These are phyloP conservation scores for Rutidosis leptorrhynchoides DNA, from an alignment of 129 eudicot genomes.

Conservation along the genomic window DNA sequence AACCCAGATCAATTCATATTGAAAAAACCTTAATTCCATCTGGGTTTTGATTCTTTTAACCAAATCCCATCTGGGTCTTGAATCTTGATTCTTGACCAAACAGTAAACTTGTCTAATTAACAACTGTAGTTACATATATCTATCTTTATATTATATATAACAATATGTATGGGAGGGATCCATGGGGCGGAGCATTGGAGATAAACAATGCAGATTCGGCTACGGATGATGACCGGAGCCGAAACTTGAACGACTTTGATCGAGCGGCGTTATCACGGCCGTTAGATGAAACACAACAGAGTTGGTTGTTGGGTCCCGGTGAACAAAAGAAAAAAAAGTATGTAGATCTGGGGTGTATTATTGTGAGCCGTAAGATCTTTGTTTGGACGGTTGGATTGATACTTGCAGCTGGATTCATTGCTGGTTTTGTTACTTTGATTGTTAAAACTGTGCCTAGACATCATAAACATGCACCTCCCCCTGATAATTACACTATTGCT, in stretches of 20 bases:
- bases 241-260: slow-evolving; percentile 66
- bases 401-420: slow-evolving; percentile 61
- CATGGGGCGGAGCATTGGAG: slow-evolving; percentile 84
- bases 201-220: slow-evolving; percentile 65
- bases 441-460: slow-evolving; percentile 65
- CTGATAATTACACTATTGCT: slow-evolving; percentile 77
- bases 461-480: slow-evolving; percentile 50
- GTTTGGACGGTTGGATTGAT: slow-evolving; percentile 64
- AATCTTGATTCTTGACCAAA: not conserved
- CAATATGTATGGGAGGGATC: slow-evolving; percentile 70
- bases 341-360: slow-evolving; percentile 70
- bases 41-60: slow-evolving; percentile 9
- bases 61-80: not conserved
- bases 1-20: slow-evolving; percentile 23
- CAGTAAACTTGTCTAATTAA: not conserved
- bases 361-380: slow-evolving; percentile 70
- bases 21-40: slow-evolving; percentile 16
- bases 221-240: slow-evolving; percentile 71
- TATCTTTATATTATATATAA: not conserved
- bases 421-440: slow-evolving; percentile 53
- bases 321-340: slow-evolving; percentile 86
- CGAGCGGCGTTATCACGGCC: slow-evolving; percentile 68
- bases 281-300: slow-evolving; percentile 77
- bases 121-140: not conserved
- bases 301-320: slow-evolving; percentile 73